phyloP scores from a whole-genome alignment of 495 filamentous ascomycete genomes.

The Xylaria grammica region DNA sequence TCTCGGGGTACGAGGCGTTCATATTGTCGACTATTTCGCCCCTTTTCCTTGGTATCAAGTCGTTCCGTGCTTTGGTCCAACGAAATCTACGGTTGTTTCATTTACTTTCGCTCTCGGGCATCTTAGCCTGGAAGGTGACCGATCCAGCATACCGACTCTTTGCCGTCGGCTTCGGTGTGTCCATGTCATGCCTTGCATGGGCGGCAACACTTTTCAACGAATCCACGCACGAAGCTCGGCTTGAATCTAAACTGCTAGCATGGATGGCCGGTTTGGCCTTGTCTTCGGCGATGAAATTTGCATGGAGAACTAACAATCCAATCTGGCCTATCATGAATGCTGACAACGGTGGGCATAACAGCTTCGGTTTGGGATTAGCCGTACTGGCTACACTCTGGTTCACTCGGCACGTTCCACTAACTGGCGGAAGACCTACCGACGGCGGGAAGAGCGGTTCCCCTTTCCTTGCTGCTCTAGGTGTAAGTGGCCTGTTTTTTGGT shows the following conservation, averaged over 20 bases:
- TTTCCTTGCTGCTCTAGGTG: slow-evolving; percentile 72
- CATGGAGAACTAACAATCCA: slow-evolving; percentile 95
- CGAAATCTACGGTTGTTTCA: slow-evolving; percentile 73
- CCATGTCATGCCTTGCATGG: slow-evolving; percentile 80
- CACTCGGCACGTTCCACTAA: slow-evolving; percentile 61
- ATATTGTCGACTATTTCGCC: slow-evolving; percentile 86
- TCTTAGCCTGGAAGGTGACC: slow-evolving; percentile 79
- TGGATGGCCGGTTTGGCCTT: slow-evolving; percentile 83
- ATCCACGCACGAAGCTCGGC: slow-evolving; percentile 69
- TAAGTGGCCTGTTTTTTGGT: slow-evolving; percentile 87
- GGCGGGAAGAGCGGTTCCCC: slow-evolving; percentile 66
- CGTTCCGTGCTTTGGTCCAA: slow-evolving; percentile 68
- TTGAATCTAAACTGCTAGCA: slow-evolving; percentile 81
- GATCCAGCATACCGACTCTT: slow-evolving; percentile 80
- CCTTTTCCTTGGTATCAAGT: slow-evolving; percentile 73
- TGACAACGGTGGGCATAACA: slow-evolving; percentile 92
- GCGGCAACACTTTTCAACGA: slow-evolving; percentile 79
- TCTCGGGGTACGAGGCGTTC: slow-evolving; percentile 93
- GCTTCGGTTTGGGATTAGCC: slow-evolving; percentile 75
- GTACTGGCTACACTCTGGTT: slow-evolving; percentile 74
- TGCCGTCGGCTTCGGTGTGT: slow-evolving; percentile 77
- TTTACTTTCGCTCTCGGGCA: slow-evolving; percentile 74
- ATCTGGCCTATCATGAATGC: slow-evolving; percentile 94
- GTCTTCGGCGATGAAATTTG: slow-evolving; percentile 90
- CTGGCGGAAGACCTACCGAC: slow-evolving; percentile 49